Percentiles rank a stretch among this genome's conserved stretches.
Conservation (phyloP, 2,329 filamentous ascomycete species). For the Trichoderma lentiforme region DNA sequence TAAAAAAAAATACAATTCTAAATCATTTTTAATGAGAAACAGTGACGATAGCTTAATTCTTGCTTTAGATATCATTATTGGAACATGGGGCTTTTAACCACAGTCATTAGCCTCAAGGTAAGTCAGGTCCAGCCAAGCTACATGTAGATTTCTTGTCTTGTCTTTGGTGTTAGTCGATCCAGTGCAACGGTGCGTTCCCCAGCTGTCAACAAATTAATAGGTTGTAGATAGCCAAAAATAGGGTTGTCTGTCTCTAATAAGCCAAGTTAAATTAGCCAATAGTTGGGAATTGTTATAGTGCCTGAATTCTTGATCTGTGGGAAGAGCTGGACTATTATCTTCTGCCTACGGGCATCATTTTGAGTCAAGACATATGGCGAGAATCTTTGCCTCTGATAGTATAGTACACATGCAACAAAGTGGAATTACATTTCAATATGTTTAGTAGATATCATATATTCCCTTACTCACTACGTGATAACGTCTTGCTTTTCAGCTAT, state of each 20-base stretch:
- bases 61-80: too few relatives aligned
- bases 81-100: not conserved
- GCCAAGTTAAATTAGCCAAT: not conserved
- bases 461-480: not conserved
- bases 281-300: not conserved
- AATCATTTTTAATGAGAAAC: too few relatives aligned
- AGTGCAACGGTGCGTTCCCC: not conserved
- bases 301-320: not conserved
- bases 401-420: not conserved
- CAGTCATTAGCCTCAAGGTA: not conserved
- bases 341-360: not conserved
- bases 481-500: not conserved
- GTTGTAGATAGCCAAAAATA: too few relatives aligned
- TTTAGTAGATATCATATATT: not conserved
- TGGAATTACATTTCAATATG: not conserved
- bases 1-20: too few relatives aligned
- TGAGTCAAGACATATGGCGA: not conserved
- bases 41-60: too few relatives aligned
- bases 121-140: not conserved
- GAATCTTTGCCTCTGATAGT: not conserved
- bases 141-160: not conserved
- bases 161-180: not conserved
- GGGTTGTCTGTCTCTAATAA: not conserved
- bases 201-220: not conserved
- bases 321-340: not conserved